A percentile compares a stretch with the other conserved stretches of the same genome.
These are phyloP conservation scores for Tuber borchii DNA, from an alignment of 495 filamentous ascomycete species.

Conservation along the genomic window DNA sequence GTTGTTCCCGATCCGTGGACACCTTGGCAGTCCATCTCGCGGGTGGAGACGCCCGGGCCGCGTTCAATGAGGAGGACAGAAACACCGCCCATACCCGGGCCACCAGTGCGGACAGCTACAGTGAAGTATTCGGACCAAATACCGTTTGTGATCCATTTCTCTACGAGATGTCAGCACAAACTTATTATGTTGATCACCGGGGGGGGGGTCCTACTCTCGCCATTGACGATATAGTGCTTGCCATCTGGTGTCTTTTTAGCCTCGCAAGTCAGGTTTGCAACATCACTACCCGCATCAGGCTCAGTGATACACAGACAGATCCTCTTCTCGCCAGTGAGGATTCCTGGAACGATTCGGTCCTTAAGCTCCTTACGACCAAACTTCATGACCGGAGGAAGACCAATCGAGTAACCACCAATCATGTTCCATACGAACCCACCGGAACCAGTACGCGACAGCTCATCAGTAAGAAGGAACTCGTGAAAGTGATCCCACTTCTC, in stretches of 20 bases:
- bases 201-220: conserved; percentile 54
- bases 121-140: conserved; percentile 97
- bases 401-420: conserved; percentile 90
- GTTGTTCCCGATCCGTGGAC: conserved; percentile 92
- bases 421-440: conserved; percentile 98
- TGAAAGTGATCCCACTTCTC: conserved; percentile 98
- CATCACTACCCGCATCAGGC: conserved; percentile 74
- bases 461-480: conserved; percentile 89
- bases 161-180: not conserved
- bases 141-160: conserved; percentile 99
- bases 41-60: conserved; percentile 72
- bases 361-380: conserved; percentile 85
- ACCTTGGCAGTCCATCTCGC: conserved; percentile 97
- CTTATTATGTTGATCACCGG: not conserved
- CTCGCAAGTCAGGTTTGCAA: conserved; percentile 90
- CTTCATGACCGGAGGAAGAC: conserved; percentile 82
- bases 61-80: conserved; percentile 85
- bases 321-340: conserved; percentile 85
- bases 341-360: conserved; percentile 74
- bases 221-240: conserved; percentile 98
- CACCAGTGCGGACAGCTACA: conserved; percentile 84
- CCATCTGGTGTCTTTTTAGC: conserved; percentile 88
- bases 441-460: conserved; percentile 77
- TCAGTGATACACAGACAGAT: conserved; percentile 87
- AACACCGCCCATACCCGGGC: conserved; percentile 80